Evolutionary conservation across 2,329 filamentous ascomycete genomes (phyloP).

Genomic region (Gremmenia infestans): DNA sequence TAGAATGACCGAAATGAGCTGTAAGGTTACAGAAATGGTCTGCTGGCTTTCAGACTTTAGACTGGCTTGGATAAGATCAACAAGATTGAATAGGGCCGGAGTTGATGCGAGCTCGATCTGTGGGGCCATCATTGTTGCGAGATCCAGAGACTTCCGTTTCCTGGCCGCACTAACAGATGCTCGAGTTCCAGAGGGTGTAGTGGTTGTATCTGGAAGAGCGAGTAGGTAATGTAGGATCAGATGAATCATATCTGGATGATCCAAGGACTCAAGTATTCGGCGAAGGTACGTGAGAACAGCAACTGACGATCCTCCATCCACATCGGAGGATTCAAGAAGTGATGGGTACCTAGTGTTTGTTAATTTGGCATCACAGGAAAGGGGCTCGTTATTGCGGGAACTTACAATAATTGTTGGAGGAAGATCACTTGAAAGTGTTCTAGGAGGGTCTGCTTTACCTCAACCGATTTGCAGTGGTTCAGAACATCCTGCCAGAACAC

Average conservation of each 20-base stretch:
- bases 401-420: slow-evolving; percentile 84
- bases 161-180: slow-evolving; percentile 63
- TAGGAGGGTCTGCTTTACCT: slow-evolving; percentile 87
- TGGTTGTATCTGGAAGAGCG: slow-evolving; percentile 61
- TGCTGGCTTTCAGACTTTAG: slow-evolving; percentile 79
- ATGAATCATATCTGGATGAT: slow-evolving; percentile 91
- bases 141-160: slow-evolving; percentile 82
- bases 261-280: slow-evolving; percentile 82
- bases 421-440: slow-evolving; percentile 98
- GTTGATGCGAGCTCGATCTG: slow-evolving; percentile 70
- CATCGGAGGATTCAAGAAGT: slow-evolving; percentile 90
- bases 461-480: slow-evolving; percentile 86
- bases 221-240: slow-evolving; percentile 90
- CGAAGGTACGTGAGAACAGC: slow-evolving; percentile 91
- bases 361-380: slow-evolving; percentile 4
- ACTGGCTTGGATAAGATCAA: slow-evolving; percentile 84
- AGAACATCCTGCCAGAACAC: slow-evolving; percentile 98
- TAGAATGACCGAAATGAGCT: slow-evolving; percentile 79
- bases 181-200: slow-evolving; percentile 29
- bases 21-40: slow-evolving; percentile 83
- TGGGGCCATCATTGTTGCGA: slow-evolving; percentile 72
- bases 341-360: slow-evolving; percentile 71
- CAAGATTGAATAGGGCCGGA: slow-evolving; percentile 85
- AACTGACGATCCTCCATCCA: slow-evolving; percentile 93
- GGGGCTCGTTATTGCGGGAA: slow-evolving; percentile 8